These are phyloP conservation scores for Ophiostoma sp. DNA, from an alignment of 2,329 filamentous ascomycete genomes.

Conservation along the genomic window DNA sequence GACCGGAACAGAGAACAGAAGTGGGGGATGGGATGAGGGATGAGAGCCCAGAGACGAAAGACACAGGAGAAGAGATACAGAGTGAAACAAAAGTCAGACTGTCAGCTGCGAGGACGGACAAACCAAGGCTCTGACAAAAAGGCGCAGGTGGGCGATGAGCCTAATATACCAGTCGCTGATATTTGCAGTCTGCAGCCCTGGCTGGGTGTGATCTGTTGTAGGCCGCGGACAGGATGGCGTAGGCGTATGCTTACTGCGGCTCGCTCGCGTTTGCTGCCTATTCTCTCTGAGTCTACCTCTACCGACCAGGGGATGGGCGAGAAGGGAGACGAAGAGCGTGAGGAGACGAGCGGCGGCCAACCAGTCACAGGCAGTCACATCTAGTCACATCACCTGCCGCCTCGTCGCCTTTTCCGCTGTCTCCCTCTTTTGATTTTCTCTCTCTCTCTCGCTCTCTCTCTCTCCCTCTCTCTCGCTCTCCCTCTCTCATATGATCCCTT, in stretches of 20 bases:
- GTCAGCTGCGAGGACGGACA: neutral
- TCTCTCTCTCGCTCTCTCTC: neutral
- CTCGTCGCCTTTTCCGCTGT: neutral
- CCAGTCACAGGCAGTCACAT: neutral
- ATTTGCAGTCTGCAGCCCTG: neutral
- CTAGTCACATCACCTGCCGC: slow-evolving; percentile 7
- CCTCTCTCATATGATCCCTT: neutral
- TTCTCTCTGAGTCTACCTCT: neutral
- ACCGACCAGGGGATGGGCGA: neutral
- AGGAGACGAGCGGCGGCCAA: neutral
- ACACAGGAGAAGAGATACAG: neutral
- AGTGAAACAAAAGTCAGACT: slow-evolving; percentile 4
- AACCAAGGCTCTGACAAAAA: neutral
- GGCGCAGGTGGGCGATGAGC: neutral
- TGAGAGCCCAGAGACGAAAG: neutral
- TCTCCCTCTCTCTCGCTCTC: neutral
- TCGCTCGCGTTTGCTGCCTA: neutral
- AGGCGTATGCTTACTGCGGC: neutral
- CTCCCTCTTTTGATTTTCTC: neutral
- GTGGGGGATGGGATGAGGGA: neutral
- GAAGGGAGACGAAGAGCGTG: neutral
- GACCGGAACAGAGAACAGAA: neutral
- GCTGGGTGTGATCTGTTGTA: neutral
- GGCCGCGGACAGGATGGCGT: no score
- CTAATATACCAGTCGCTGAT: neutral